Base-by-base conservation (phyloP, 2,329 filamentous ascomycete genomes). In the Alternaria ethzedia region DNA sequence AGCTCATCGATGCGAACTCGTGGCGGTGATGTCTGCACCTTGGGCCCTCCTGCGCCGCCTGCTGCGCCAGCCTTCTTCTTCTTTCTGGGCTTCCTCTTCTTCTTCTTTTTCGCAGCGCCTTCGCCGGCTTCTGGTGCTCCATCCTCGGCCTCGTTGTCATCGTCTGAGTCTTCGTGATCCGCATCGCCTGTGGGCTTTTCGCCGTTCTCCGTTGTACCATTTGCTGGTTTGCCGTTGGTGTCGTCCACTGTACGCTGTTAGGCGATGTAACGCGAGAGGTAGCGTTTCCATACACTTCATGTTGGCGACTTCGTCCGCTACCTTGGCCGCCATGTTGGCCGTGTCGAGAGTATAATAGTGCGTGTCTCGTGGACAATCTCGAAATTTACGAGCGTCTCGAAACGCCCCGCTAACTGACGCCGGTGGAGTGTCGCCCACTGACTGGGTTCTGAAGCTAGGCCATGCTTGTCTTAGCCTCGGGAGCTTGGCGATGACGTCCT, bases 61-160 rank as follows among this genome's bases (percentile, higher is more conserved):
- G 82, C 83, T 75, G 68, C 74, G 25, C 69, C 76, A 15, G 79
- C 73, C 80, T 85, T 86, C 82, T 86, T 91, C 86, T 91, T 91
- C 84, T 89, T 91, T 79, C 89, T 89, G 78, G 89, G 87, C 82
- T 88, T 90, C 85, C 90, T 92, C 86, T 93, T 93, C 86, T 94
- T 95, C 83, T 94, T 93, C 83, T 93, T 93, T 82, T 92, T 92
- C 56, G 82, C 81, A 36, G 76, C 79, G 15, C 75, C 77, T 47
- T 78, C 81, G 76, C 71, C 74, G 30, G 69, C 71, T 28, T 68
- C 74, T 28, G 74, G 76, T 15, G 69, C 71, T n/a, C 81, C 83
- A 26, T 83, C 84, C 45, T 84, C 84, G 54, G 82, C 84, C 59
- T 86, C 85, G 56, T 85, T 83, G 60, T 84, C 84, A 62, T 87